Conservation (phyloP, 73 alveolate species). For the Paramecium sexaurelia region DNA sequence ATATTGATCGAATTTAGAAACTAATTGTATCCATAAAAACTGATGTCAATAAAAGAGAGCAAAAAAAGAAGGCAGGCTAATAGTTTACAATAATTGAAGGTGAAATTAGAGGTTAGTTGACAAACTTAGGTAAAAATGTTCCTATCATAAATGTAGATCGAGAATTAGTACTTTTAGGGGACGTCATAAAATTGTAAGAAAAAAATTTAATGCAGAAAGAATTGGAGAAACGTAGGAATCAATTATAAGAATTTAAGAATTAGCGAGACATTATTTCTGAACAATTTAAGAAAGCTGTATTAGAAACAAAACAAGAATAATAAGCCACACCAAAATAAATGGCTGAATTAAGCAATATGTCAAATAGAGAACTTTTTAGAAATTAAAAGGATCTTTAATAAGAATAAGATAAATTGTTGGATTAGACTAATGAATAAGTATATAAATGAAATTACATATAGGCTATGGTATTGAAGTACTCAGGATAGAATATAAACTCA, state of each 20-base stretch:
- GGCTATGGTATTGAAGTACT: background rate
- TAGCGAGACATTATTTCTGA: background rate
- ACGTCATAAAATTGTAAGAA: background rate
- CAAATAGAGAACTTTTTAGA: background rate
- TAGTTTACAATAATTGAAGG: background rate
- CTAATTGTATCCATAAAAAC: background rate
- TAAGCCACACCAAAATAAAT: background rate
- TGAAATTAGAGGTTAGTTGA: background rate
- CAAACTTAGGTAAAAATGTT: background rate
- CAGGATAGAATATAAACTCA: background rate
- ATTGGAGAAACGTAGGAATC: background rate
- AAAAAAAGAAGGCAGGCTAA: background rate
- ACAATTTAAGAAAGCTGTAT: background rate
- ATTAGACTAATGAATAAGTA: background rate
- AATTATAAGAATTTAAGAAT: slow-evolving; percentile 4
- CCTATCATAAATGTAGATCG: background rate
- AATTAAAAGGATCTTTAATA: background rate
- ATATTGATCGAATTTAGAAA: background rate
- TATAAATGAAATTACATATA: background rate
- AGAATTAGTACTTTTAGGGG: background rate
- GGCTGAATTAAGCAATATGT: background rate
- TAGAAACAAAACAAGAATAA: background rate
- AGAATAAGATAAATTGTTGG: background rate
- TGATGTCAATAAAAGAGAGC: background rate
- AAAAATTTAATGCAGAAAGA: background rate